A percentile compares a stretch with the other conserved stretches of the same genome.
These are phyloP conservation scores for Verticillium isaacii DNA, from an alignment of 2,329 filamentous ascomycete genomes.

Conservation along the genomic window DNA sequence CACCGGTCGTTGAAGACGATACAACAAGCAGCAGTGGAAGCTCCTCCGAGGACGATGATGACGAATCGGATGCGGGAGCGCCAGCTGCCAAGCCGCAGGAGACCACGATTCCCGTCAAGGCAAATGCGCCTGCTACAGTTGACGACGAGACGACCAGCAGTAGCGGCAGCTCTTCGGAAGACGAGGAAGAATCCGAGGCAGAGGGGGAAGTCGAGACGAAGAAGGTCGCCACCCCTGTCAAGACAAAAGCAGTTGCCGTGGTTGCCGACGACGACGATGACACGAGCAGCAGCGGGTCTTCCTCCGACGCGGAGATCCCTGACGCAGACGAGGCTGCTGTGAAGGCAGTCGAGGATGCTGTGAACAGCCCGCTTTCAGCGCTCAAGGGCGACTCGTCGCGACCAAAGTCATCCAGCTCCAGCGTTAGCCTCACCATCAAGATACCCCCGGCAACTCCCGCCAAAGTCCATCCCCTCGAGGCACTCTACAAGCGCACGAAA, in stretches of 20 bases:
- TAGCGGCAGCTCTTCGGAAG: slow-evolving; percentile 17
- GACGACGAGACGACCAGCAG: slow-evolving; percentile 17
- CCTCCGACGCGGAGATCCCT: neutral
- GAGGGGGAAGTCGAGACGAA: slow-evolving; percentile 13
- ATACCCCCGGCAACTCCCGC: slow-evolving; percentile 44
- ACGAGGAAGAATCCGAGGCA: slow-evolving; percentile 3
- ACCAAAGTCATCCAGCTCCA: slow-evolving; percentile 46
- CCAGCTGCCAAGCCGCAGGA: slow-evolving; percentile 2
- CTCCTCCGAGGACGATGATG: slow-evolving; percentile 25
- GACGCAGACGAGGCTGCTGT: neutral
- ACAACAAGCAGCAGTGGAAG: slow-evolving; percentile 33
- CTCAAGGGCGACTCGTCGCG: slow-evolving; percentile 24
- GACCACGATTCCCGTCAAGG: slow-evolving; percentile 5
- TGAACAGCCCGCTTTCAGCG: slow-evolving; percentile 5
- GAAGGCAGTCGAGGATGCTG: neutral
- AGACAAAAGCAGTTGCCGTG: neutral
- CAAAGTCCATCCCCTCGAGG: slow-evolving; percentile 80
- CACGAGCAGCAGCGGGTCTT: neutral
- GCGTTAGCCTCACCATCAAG: slow-evolving; percentile 48
- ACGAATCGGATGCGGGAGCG: slow-evolving; percentile 22
- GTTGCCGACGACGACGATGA: slow-evolving; percentile 18
- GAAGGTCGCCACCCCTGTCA: neutral
- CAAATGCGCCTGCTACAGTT: slow-evolving; percentile 13
- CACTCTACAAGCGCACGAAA: slow-evolving; percentile 75
- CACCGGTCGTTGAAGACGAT: slow-evolving; percentile 20